Evolutionary conservation across 305 asterid species (phyloP), one percentile per base, ranked within the genome.

Genomic region (Solanum aculeatissimum): DNA sequence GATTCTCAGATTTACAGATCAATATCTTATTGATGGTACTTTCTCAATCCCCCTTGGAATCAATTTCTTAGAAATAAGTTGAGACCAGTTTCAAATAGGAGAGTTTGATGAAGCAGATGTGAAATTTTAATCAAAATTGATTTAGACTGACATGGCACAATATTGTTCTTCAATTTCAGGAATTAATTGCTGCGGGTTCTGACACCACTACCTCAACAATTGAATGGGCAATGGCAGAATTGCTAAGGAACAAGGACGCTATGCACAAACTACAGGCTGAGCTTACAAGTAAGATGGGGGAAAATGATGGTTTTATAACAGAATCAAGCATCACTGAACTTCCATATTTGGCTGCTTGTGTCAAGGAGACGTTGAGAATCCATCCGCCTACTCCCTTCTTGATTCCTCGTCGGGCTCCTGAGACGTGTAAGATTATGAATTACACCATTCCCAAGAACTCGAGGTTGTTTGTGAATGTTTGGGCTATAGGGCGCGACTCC

Each of bases 301-400:
- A 25, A 21, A 29, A 38, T 57, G 83, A 68, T 35, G 19, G 38
- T 35, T 35, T 8, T 5, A 12, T 80, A 3, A 63, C 68, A 77
- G 83, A 87, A 70, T 84, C 84, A 8, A 27, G 40, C 38, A 8
- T 81, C 14, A 42, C 9, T 57, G 21, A 84, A 8, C 66, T 89
- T 40, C 91, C 90, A 2, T 89, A 87, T 60, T 84, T 89, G 32
- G 81, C 77, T 58, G 89, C 91, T 7, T 82, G 88, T 71, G 6
- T 89, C 77, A 35, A 68, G 77, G 49, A 68, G 27, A 38, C 77
- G 2, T 10, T 87, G 32, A 74, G 91, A 78, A 23, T 89, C 65
- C 89, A 89, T 68, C 87, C 91, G 45, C 87, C 90, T 4, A 32
- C 55, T 2, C 89, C 91, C 16, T 75, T 89, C 49, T 77, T 72